Base-by-base conservation (phyloP, 140 eudicot genomes). In the Cichorium intybus region DNA sequence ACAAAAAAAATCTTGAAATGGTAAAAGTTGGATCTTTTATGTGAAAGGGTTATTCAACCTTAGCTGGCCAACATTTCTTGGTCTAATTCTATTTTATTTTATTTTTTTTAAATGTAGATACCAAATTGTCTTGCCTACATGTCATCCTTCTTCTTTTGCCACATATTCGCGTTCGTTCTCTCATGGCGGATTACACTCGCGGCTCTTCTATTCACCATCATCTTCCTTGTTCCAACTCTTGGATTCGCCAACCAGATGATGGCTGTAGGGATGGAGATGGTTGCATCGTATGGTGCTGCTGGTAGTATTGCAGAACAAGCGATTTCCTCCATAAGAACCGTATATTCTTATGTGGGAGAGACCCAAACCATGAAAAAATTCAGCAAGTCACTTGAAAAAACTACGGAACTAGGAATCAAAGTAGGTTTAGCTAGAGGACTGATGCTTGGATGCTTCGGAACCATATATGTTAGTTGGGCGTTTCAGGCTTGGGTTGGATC, bases 231-330 rank as follows among this genome's bases (percentile, higher is more conserved):
- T 34, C 91, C 92, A 0, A 87, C 78, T 46, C 87, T 84, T 21
- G 87, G 85, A 60, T 72, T 84, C 22, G 91, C 87, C 15, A 81
- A 69, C 48, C 56, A 68, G 59, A 84, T 84, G 91, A 84, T 84
- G 92, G 77, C 75, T 22, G 80, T 78, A 46, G 92, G 58, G 14
- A 75, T 75, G 77, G 69, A 67, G 28, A 69, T 77, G 73, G 81
- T 75, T 48, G 85, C 73, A 24, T 81, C 87, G 3, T 81, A 84
- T 43, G 87, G 75, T 2, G 53, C 79, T 3, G 87, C 92, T 1
- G 87, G 92, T 15, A 80, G 87, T 2, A 78, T 84, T 21, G 87
- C 87, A 69, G 92, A 84, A 72, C 87, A 84, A 57, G 92, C 92
- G 0, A 78, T 84, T 18, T 84, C 92, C 43, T 84, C 92, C 24